Conservation (phyloP, 1,284 basidiomycete species). For the Apiotrichum domesticum region DNA sequence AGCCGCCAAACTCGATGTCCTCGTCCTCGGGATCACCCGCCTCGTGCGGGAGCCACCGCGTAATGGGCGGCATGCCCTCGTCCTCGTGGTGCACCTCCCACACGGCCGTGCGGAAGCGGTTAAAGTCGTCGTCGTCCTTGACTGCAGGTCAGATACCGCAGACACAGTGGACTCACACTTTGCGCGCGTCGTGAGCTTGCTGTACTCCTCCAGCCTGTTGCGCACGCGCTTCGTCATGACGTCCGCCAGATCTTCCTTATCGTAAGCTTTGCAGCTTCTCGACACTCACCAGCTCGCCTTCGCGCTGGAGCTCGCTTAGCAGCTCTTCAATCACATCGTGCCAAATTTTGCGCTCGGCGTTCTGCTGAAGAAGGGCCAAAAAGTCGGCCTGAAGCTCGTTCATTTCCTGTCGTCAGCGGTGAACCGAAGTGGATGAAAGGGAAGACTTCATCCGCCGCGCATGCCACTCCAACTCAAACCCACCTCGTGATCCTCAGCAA, state of each 20-base stretch:
- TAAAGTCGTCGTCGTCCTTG: conserved; percentile 56
- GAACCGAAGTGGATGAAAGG: too few species aligned
- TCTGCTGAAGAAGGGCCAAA: neutral
- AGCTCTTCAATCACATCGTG: conserved; percentile 55
- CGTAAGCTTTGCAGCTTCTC: too few species aligned
- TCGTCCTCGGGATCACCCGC: conserved; percentile 69
- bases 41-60: conserved; percentile 61
- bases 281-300: neutral
- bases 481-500: conserved; percentile 26
- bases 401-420: neutral
- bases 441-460: too few species aligned
- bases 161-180: conserved; percentile 22
- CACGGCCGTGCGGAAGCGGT: conserved; percentile 59
- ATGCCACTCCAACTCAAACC: neutral
- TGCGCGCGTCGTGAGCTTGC: conserved; percentile 27
- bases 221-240: conserved; percentile 6
- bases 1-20: conserved; percentile 72
- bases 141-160: conserved; percentile 27
- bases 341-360: conserved; percentile 14
- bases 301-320: neutral
- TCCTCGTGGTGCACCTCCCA: conserved; percentile 63
- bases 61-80: conserved; percentile 66
- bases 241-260: too few species aligned
- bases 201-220: neutral
- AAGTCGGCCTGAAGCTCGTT: neutral